Evolutionary conservation across 495 filamentous ascomycete species (phyloP), one percentile per base, ranked within the genome.

Genomic region (Neurospora hispaniola): DNA sequence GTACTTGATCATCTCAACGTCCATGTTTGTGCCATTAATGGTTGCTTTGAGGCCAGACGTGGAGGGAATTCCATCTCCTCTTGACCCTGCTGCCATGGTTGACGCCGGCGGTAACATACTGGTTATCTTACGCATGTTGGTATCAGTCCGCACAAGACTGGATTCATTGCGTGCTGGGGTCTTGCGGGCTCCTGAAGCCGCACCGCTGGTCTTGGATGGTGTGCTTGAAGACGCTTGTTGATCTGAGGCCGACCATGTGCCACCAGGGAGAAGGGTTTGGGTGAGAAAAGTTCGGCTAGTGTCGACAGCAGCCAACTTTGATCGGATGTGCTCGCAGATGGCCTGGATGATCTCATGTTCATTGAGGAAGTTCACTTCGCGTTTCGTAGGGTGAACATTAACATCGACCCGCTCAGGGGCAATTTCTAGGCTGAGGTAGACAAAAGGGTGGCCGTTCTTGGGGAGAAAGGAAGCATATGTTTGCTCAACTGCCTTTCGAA

Each of bases 351-450:
- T 97, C 75, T 98, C 96, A 76, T 98, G 96, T 79, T 99, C 96
- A 74, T 98, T 97, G 5, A 99, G 86, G 79, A 99, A 98, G 79
- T 98, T 97, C 40, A 99, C 96, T 80, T 99, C 96, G 70, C 95
- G 88, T 79, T 99, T 99, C 3, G 96, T 98, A 5, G 96, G 96
- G 79, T 99, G 96, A 0, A 99, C 90, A 77, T 99, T 99, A 77
- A 99, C 96, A 80, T 99, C 96, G 4, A 99, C 93, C 16, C 94
- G 88, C 46, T 92, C 88, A 10, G 96, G 96, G 73, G 98, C 94
- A 74, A 99, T 95, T 72, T 97, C 93, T 2, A 99, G 85, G 76
- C 92, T 96, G 40, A 99, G 86, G 78, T 98, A 99, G 66, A 94
- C 84, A 80, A 98, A 98, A 1, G 96, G 96, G 79, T 98, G 96